These are phyloP conservation scores for Sugiyamaella sp. DNA, from an alignment of 1,139 yeast genomes.

Conservation along the genomic window DNA sequence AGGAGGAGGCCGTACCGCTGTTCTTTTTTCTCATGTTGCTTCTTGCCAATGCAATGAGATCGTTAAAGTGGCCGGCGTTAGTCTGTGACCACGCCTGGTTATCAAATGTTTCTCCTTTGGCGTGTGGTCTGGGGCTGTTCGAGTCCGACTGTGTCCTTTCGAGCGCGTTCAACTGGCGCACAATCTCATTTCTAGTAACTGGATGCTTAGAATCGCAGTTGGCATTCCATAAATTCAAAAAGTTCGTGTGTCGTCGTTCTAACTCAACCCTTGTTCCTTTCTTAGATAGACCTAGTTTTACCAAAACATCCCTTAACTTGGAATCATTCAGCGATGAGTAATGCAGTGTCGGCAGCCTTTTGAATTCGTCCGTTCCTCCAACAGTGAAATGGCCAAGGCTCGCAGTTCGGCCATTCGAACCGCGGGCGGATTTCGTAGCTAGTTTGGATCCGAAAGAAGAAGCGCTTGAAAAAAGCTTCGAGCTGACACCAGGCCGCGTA, in stretches of 20 bases:
- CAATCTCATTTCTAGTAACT: constrained; percentile 51
- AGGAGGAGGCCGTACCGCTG: background rate
- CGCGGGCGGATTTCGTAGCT: background rate
- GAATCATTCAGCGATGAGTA: constrained; percentile 49
- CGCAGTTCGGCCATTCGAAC: constrained; percentile 23
- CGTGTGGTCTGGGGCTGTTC: constrained; percentile 14
- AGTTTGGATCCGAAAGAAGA: background rate
- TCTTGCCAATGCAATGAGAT: constrained; percentile 55
- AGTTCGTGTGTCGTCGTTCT: constrained; percentile 76
- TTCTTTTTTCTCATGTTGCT: constrained; percentile 6
- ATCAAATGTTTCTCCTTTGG: constrained; percentile 43
- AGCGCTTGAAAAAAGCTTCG: constrained; percentile 6
- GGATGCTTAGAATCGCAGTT: constrained; percentile 80
- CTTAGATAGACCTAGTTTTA: constrained; percentile 57
- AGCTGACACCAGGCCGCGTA: background rate
- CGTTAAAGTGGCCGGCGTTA: constrained; percentile 56
- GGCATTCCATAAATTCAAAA: constrained; percentile 78
- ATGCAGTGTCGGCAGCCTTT: constrained; percentile 41
- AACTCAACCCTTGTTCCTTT: constrained; percentile 65
- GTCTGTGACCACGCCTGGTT: constrained; percentile 54
- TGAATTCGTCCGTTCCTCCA: constrained; percentile 60
- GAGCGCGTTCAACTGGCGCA: constrained; percentile 67
- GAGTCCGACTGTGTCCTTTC: constrained; percentile 45
- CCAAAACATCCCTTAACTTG: constrained; percentile 63
- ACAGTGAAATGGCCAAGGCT: constrained; percentile 27